These are phyloP conservation scores for Citrullus amarus DNA, from an alignment of 306 rosid species.

Conservation along the genomic window DNA sequence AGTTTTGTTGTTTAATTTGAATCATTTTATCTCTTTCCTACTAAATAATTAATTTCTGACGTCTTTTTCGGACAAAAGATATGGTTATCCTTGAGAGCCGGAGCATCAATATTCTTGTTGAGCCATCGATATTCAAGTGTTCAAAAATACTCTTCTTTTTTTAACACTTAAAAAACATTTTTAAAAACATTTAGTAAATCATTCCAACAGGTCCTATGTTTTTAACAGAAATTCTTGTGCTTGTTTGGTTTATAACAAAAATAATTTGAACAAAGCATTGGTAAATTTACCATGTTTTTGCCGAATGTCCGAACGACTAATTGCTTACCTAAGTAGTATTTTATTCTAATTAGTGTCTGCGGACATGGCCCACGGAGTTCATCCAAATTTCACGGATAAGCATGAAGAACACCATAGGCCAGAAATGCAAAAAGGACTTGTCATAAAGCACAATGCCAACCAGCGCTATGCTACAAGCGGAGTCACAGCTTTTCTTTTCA, in stretches of 20 bases:
- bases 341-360: constrained; percentile 58
- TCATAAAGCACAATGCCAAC: constrained; percentile 89
- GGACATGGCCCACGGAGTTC: constrained; percentile 99
- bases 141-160: no score
- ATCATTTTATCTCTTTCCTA: not conserved
- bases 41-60: not conserved
- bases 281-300: not conserved
- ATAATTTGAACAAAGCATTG: not conserved
- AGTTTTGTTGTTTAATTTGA: not conserved
- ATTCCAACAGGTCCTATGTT: no score
- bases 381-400: constrained; percentile 85
- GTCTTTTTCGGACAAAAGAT: not conserved
- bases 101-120: not conserved
- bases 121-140: no score
- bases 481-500: constrained; percentile 79
- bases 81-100: not conserved
- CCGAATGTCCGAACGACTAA: constrained; percentile 12
- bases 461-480: constrained; percentile 96
- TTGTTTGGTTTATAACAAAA: not conserved
- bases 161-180: no score
- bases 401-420: constrained; percentile 93
- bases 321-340: constrained; percentile 10
- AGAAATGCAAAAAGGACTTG: constrained; percentile 79
- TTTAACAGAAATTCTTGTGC: not conserved
- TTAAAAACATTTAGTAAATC: no score